Percentiles rank a stretch among this genome's conserved stretches.
These are phyloP conservation scores for Raphanus raphanistrum DNA, from an alignment of 345 rosid species.

Conservation along the genomic window DNA sequence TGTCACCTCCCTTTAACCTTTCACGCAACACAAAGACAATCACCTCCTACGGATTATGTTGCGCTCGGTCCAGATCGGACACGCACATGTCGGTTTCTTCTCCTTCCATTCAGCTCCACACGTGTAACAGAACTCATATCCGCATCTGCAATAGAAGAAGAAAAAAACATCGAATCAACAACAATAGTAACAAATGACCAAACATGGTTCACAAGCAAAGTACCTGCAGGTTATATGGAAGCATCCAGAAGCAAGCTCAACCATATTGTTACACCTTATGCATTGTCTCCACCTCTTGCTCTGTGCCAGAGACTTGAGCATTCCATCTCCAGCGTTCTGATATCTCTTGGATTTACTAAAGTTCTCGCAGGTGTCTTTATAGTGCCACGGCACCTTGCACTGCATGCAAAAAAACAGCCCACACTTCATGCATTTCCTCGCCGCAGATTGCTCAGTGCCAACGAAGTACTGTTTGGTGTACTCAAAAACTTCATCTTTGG, in stretches of 20 bases:
- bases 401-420: slow-evolving; percentile 52
- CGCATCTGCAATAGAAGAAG: slow-evolving; percentile 39
- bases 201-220: background rate
- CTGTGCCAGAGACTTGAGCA: slow-evolving; percentile 51
- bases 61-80: slow-evolving; percentile 57
- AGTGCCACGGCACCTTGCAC: slow-evolving; percentile 88
- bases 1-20: background rate
- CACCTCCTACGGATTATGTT: slow-evolving; percentile 43
- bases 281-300: slow-evolving; percentile 53
- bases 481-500: slow-evolving; percentile 47
- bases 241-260: slow-evolving; percentile 57
- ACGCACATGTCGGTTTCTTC: slow-evolving; percentile 52
- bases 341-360: slow-evolving; percentile 49
- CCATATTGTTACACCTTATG: slow-evolving; percentile 49
- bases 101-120: slow-evolving; percentile 63
- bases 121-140: slow-evolving; percentile 60
- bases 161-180: background rate
- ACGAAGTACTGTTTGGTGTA: slow-evolving; percentile 37
- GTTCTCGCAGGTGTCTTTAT: slow-evolving; percentile 42
- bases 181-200: background rate
- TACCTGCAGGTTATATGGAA: slow-evolving; percentile 62
- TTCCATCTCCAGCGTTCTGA: slow-evolving; percentile 48
- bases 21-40: background rate
- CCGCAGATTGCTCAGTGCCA: slow-evolving; percentile 40
- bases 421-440: slow-evolving; percentile 70